Percentiles rank a stretch among this genome's conserved stretches.
phyloP scores from a whole-genome alignment of 148 eudicot species.

The Vaccinium darrowii region DNA sequence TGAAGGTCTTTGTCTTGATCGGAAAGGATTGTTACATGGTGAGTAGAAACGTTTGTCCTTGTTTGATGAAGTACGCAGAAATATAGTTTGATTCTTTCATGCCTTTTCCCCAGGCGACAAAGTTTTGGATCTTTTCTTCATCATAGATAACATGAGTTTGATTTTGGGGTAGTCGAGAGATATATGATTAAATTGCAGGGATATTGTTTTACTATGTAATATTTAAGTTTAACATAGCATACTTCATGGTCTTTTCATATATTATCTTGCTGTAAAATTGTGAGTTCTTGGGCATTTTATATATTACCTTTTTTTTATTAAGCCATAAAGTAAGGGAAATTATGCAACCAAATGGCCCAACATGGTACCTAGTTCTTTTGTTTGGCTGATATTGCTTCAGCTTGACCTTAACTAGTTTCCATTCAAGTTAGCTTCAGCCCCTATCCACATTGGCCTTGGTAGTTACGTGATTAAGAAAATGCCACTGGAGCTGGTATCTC shows the following conservation, averaged over 20 bases:
- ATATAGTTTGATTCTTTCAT: slow-evolving; percentile 13
- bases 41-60: slow-evolving; percentile 13
- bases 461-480: background rate
- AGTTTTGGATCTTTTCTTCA: slow-evolving; percentile 76
- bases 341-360: slow-evolving; percentile 2
- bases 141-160: slow-evolving; percentile 63
- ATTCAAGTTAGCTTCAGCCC: background rate
- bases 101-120: slow-evolving; percentile 61
- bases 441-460: background rate
- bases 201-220: background rate
- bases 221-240: background rate
- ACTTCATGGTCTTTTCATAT: background rate
- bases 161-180: background rate
- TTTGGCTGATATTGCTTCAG: background rate
- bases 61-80: background rate
- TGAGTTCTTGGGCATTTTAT: background rate
- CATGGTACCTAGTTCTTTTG: background rate
- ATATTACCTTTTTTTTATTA: background rate
- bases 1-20: slow-evolving; percentile 60
- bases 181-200: background rate
- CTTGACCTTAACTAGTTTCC: background rate
- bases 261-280: background rate
- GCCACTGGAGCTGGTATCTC: background rate
- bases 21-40: slow-evolving; percentile 80
- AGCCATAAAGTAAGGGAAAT: background rate